Percentiles rank a stretch among this genome's conserved stretches.
Evolutionary conservation across 306 rosid genomes (phyloP).

Genomic region (Medicago ruthenica): DNA sequence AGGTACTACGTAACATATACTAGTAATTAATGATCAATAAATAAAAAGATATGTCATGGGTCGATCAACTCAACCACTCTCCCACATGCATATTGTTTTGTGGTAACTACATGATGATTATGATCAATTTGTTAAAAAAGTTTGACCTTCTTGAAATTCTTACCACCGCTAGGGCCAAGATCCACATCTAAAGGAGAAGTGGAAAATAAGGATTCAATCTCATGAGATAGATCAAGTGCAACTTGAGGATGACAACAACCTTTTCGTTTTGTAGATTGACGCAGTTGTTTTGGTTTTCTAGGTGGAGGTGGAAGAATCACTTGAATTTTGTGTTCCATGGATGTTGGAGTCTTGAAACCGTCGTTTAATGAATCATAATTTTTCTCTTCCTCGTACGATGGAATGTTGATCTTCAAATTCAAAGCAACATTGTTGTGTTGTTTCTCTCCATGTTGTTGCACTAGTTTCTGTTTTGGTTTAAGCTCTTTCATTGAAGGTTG

Average conservation of each 20-base stretch:
- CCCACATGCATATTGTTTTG: not conserved
- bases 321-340: constrained; percentile 54
- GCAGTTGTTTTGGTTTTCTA: constrained; percentile 59
- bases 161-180: constrained; percentile 48
- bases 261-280: constrained; percentile 52
- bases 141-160: constrained; percentile 55
- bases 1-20: not conserved
- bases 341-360: constrained; percentile 77
- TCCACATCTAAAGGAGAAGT: constrained; percentile 41
- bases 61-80: not conserved
- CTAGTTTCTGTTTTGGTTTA: not conserved
- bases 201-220: constrained; percentile 61
- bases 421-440: constrained; percentile 18
- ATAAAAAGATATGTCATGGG: not conserved
- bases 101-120: not conserved
- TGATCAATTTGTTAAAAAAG: constrained; percentile 9
- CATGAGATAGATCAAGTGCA: constrained; percentile 49
- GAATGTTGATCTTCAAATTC: constrained; percentile 49
- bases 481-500: constrained; percentile 12
- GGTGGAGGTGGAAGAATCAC: constrained; percentile 68
- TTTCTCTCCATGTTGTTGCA: constrained; percentile 17
- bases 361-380: constrained; percentile 28
- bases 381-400: constrained; percentile 15
- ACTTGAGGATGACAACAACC: constrained; percentile 9
- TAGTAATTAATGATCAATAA: constrained; percentile 18